phyloP scores from a whole-genome alignment of 2,329 filamentous ascomycete genomes.

The Ophiostoma australiae region DNA sequence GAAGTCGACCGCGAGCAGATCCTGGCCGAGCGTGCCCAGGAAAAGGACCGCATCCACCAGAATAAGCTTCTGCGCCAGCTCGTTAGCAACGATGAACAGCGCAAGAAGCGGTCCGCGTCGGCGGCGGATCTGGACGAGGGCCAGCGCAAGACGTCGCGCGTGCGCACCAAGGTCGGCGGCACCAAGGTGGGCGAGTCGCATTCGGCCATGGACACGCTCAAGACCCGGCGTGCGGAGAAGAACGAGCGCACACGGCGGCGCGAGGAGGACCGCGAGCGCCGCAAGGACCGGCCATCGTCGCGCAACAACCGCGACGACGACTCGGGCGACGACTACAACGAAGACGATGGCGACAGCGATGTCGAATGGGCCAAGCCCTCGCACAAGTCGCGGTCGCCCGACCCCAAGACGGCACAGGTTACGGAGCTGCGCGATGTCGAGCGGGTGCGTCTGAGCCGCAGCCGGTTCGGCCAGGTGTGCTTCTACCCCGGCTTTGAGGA shows the following conservation, averaged over 20 bases:
- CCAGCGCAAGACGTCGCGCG: constrained; percentile 67
- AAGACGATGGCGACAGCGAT: constrained; percentile 66
- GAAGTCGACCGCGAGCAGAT: constrained; percentile 90
- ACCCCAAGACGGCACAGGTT: constrained; percentile 61
- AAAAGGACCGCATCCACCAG: constrained; percentile 76
- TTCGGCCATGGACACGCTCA: constrained; percentile 66
- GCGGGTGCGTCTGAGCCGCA: constrained; percentile 74
- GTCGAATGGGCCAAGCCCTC: constrained; percentile 64
- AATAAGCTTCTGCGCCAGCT: constrained; percentile 76
- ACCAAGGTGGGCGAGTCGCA: constrained; percentile 64
- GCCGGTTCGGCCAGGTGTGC: constrained; percentile 83
- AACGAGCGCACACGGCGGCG: constrained; percentile 59
- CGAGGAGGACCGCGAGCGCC: constrained; percentile 58
- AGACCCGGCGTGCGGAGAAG: constrained; percentile 59
- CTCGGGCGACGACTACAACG: constrained; percentile 46
- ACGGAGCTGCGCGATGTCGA: constrained; percentile 78
- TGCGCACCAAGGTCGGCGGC: constrained; percentile 62
- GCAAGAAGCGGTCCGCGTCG: constrained; percentile 72
- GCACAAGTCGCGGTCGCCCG: constrained; percentile 46
- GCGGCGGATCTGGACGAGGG: constrained; percentile 73
- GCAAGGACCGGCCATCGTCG: constrained; percentile 44
- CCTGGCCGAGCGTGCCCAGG: constrained; percentile 77
- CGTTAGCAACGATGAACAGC: constrained; percentile 61
- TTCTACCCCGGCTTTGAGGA: constrained; percentile 88
- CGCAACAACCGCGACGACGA: constrained; percentile 29